Base-by-base conservation (phyloP, 2,329 filamentous ascomycete species). In the Venturia oleaginea region DNA sequence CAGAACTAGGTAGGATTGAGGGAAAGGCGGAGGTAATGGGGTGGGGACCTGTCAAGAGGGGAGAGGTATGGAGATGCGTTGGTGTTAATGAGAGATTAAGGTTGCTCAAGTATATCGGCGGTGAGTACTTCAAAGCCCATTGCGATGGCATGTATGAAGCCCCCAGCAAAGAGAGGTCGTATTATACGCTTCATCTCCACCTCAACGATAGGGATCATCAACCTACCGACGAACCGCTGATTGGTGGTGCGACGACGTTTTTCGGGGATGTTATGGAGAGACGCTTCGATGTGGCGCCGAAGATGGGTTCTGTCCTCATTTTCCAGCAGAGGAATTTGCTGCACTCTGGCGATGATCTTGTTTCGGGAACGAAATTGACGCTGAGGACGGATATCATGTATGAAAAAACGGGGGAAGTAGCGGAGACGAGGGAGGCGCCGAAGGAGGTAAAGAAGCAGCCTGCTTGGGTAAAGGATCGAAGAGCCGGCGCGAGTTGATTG, bases 61-160 rank as follows among this genome's bases (percentile, higher is more conserved):
- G 62, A 67, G 72, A 4, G 65, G 37, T 75, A 13, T 80, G 79
- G 69, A 69, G 57, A 68, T 76, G 65, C 76, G 70, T 11, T 72
- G 86, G 11, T 72, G 10, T 90, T 51, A 94, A 94, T 72, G 84
- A 91, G 71, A 77, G 89, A 42, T 82, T 92, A 81, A 79, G 91
- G 34, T 92, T 92, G 69, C 76, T 95, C 61, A 87, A 84, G 70
- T 94, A 94, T 72, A 80, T 80, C 0, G 76, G 80, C 0, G 89
- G 89, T 0, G 86, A 92, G 69, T 93, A 87, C 71, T 94, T 95
- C 70, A 82, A 81, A 22, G 85, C 86, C 4, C 90, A 93, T 71
- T 86, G 82, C 68, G 90, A 93, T 71, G 85, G 83, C 0, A 69
- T 77, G 0, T 93, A 88, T 68, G 77, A 77, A 61, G 86, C 84